These are phyloP conservation scores for Tetrastigma voinierianum DNA, from an alignment of 164 flowering plant species.

Conservation along the genomic window DNA sequence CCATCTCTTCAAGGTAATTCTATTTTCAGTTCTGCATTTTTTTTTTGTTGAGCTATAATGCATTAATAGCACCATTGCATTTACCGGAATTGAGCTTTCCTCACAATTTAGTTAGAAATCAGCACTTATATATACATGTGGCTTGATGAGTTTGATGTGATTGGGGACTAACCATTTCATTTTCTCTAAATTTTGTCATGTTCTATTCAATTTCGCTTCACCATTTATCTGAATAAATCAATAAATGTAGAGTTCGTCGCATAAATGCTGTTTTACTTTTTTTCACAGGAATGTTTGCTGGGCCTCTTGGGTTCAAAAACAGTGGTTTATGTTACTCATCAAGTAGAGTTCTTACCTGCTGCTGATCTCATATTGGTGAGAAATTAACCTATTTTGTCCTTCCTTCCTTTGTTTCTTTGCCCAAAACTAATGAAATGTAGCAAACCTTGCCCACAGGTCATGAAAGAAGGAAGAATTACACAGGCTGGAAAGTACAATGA, in stretches of 20 bases:
- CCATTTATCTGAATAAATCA: background rate
- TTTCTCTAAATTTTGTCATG: too few relatives aligned
- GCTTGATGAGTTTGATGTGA: background rate
- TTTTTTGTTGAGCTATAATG: background rate
- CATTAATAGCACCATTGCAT: background rate
- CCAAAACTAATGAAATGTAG: background rate
- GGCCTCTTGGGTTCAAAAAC: slow-evolving; percentile 57
- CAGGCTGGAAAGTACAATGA: slow-evolving; percentile 68
- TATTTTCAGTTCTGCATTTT: background rate
- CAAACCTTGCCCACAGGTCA: slow-evolving; percentile 37
- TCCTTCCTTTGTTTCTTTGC: background rate
- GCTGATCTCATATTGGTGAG: slow-evolving; percentile 66
- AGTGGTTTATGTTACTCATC: slow-evolving; percentile 69
- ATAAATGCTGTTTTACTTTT: background rate
- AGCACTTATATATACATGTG: background rate
- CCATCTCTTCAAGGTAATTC: slow-evolving; percentile 9
- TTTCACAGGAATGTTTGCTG: slow-evolving; percentile 55
- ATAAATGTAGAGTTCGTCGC: background rate
- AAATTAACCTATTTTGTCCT: background rate
- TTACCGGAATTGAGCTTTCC: background rate
- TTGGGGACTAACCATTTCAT: background rate
- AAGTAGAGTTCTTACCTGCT: slow-evolving; percentile 68
- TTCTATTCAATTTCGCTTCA: background rate
- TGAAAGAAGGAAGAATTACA: slow-evolving; percentile 66
- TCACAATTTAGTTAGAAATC: too few relatives aligned